Evolutionary conservation across 257 asterid species (phyloP).

Genomic region (Sherardia arvensis): DNA sequence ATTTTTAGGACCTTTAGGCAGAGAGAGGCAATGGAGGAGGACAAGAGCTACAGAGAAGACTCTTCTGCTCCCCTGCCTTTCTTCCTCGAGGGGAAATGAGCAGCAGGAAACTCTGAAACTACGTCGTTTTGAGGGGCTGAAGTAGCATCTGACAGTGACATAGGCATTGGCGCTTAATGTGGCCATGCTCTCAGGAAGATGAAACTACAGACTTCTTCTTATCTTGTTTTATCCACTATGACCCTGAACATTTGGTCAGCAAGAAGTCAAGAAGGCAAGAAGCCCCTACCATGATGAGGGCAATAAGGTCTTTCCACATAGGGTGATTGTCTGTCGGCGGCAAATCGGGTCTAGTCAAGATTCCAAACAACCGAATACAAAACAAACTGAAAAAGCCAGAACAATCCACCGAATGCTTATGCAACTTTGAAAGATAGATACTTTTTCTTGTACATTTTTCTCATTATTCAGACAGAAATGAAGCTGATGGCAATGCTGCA

Average conservation of each 20-base stretch:
- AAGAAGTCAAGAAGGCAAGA: no score
- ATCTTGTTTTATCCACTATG: background rate
- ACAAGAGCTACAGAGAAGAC: constrained; percentile 46
- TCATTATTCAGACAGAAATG: background rate
- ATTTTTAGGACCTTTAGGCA: constrained; percentile 35
- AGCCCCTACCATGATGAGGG: background rate
- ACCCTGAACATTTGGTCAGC: no score
- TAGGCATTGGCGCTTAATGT: constrained; percentile 23
- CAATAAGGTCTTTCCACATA: background rate
- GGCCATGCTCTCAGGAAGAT: constrained; percentile 6
- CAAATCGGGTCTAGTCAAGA: background rate
- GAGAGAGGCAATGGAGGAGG: constrained; percentile 35
- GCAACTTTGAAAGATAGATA: background rate
- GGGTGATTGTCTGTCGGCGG: constrained; percentile 13
- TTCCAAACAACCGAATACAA: background rate
- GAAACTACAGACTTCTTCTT: background rate
- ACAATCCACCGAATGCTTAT: background rate
- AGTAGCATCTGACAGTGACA: constrained; percentile 20
- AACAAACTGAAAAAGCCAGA: background rate
- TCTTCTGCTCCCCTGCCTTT: constrained; percentile 52
- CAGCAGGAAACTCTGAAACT: constrained; percentile 24
- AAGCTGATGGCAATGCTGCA: constrained; percentile 21
- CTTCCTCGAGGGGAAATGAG: constrained; percentile 26
- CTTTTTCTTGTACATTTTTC: constrained; percentile 13
- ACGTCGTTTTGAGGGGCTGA: constrained; percentile 21